A percentile compares a stretch with the other conserved stretches of the same genome.
Conservation (phyloP, 495 filamentous ascomycete genomes). For the Daldinia childiae region DNA sequence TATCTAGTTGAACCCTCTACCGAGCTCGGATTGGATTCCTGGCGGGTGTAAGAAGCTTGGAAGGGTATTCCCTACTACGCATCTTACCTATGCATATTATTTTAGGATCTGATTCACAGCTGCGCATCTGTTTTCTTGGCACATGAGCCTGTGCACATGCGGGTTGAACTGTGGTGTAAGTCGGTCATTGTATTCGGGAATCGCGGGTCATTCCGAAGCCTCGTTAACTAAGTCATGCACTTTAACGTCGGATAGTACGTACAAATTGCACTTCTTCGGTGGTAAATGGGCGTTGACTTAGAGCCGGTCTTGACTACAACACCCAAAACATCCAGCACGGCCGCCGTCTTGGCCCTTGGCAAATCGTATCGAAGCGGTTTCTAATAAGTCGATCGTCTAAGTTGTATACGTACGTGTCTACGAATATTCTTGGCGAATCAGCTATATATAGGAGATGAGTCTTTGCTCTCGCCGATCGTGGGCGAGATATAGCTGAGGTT, state of each 20-base stretch:
- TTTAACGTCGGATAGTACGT: conserved; percentile 31
- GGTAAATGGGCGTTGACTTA: conserved; percentile 26
- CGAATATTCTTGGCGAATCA: conserved; percentile 36
- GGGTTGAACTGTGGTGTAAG: conserved; percentile 44
- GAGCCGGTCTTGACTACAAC: conserved; percentile 24
- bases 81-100: conserved; percentile 42
- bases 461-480: conserved; percentile 29
- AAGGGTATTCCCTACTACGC: conserved; percentile 38
- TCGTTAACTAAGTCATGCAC: conserved; percentile 17
- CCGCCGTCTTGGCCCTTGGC: conserved; percentile 41
- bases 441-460: conserved; percentile 36
- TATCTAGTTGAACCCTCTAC: conserved; percentile 11
- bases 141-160: conserved; percentile 42
- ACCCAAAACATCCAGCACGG: conserved; percentile 20
- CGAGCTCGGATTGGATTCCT: conserved; percentile 32
- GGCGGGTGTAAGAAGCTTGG: conserved; percentile 23
- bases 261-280: conserved; percentile 28
- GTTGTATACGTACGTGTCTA: conserved; percentile 35
- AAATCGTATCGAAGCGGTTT: conserved; percentile 35
- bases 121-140: conserved; percentile 43
- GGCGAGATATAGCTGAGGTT: conserved; percentile 13
- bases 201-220: conserved; percentile 40
- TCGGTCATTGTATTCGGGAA: conserved; percentile 44
- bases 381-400: conserved; percentile 39
- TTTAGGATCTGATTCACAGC: conserved; percentile 44